phyloP scores from a whole-genome alignment of 768 basidiomycete species.

The Trametes cinnabarina region DNA sequence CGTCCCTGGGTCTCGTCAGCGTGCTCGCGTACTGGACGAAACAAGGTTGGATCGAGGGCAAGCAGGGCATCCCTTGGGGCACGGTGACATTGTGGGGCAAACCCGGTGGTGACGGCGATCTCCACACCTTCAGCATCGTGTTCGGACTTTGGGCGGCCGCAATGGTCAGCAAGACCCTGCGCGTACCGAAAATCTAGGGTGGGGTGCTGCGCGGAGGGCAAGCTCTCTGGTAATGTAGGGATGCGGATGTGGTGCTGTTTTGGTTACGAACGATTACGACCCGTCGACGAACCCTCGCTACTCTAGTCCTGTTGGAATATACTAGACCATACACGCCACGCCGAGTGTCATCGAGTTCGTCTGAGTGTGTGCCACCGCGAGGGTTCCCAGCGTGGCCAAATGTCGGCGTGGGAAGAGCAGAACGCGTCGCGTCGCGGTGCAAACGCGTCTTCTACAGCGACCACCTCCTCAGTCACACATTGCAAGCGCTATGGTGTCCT shows the following conservation, averaged over 20 bases:
- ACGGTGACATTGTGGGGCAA: constrained; percentile 71
- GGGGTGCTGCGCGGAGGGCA: neutral
- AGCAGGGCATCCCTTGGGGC: constrained; percentile 72
- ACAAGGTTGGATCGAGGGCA: constrained; percentile 81
- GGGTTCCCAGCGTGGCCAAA: neutral
- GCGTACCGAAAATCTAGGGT: constrained; percentile 70
- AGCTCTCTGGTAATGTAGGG: neutral
- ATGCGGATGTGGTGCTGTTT: neutral
- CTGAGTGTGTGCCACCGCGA: neutral
- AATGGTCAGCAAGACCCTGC: constrained; percentile 97
- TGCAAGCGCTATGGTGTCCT: constrained; percentile 31
- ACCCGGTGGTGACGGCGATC: constrained; percentile 72
- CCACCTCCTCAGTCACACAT: neutral
- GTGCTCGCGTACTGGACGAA: constrained; percentile 80
- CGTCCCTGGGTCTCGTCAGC: constrained; percentile 76
- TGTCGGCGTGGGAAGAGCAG: constrained; percentile 8
- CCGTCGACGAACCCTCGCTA: constrained; percentile 7
- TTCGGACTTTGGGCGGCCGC: constrained; percentile 88
- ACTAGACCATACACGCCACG: neutral
- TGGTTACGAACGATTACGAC: constrained; percentile 16
- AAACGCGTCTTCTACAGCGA: constrained; percentile 23
- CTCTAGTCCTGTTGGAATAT: constrained; percentile 5
- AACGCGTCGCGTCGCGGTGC: constrained; percentile 21
- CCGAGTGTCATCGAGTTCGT: neutral
- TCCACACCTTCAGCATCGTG: constrained; percentile 77